Percentiles rank a stretch among this genome's conserved stretches.
phyloP scores from a whole-genome alignment of 495 filamentous ascomycete species.

The Hypomontagnella monticulosa region DNA sequence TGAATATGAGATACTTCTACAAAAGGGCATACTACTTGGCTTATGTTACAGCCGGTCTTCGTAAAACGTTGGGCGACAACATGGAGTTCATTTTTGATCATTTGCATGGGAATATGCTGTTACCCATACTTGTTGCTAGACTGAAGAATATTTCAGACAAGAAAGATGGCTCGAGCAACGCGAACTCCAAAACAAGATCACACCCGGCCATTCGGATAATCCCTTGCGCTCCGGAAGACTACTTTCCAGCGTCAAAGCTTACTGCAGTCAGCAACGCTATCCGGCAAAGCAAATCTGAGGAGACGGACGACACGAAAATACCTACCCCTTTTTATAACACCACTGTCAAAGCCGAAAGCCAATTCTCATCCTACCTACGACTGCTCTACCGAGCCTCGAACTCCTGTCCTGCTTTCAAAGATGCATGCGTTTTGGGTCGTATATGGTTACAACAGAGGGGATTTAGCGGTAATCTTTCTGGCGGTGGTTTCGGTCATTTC shows the following conservation, averaged over 20 bases:
- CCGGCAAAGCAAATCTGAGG: slow-evolving; percentile 56
- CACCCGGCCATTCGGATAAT: slow-evolving; percentile 78
- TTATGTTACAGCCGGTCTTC: slow-evolving; percentile 75
- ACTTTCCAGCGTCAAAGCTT: slow-evolving; percentile 76
- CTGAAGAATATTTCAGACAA: slow-evolving; percentile 28
- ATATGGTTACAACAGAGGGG: slow-evolving; percentile 92
- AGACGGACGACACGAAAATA: slow-evolving; percentile 48
- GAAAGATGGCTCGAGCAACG: slow-evolving; percentile 19
- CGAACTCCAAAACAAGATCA: slow-evolving; percentile 42
- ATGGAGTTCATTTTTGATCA: slow-evolving; percentile 70
- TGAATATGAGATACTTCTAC: slow-evolving; percentile 93
- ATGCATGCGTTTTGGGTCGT: slow-evolving; percentile 85
- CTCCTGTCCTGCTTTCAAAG: slow-evolving; percentile 75
- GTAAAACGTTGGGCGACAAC: slow-evolving; percentile 59
- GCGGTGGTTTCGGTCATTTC: slow-evolving; percentile 93
- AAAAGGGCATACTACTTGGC: slow-evolving; percentile 93
- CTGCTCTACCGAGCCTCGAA: slow-evolving; percentile 70
- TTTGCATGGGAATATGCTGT: slow-evolving; percentile 79
- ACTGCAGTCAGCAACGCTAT: slow-evolving; percentile 76
- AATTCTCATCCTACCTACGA: slow-evolving; percentile 76
- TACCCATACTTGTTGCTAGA: slow-evolving; percentile 72
- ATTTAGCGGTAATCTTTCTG: slow-evolving; percentile 68
- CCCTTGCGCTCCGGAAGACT: slow-evolving; percentile 68
- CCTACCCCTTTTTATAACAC: slow-evolving; percentile 92
- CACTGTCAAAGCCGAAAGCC: slow-evolving; percentile 79